phyloP scores from a whole-genome alignment of 176 grass and related monocot species.

The Cymbopogon citratus region DNA sequence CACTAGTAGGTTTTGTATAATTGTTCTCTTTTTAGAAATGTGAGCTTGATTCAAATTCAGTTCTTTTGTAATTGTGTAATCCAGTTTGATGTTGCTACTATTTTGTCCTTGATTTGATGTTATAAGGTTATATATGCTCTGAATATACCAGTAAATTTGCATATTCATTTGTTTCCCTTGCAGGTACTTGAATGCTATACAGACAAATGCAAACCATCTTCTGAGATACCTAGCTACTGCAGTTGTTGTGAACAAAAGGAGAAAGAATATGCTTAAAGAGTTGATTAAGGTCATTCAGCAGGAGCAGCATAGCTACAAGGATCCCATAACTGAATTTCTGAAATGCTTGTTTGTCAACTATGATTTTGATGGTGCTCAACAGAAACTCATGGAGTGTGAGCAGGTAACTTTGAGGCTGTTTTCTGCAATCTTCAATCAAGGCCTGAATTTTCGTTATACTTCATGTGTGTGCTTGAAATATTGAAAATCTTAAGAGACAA shows the following conservation, averaged over 20 bases:
- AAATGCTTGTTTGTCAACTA: slow-evolving; percentile 85
- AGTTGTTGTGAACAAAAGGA: too few species aligned
- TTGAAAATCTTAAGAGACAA: background rate
- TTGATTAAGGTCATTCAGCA: too few species aligned
- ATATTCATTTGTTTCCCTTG: background rate
- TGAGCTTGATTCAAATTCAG: background rate
- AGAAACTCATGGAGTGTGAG: slow-evolving; percentile 83
- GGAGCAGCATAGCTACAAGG: too few species aligned
- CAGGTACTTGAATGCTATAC: too few species aligned
- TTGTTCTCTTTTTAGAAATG: background rate
- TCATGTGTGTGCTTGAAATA: background rate
- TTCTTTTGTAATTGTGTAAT: background rate
- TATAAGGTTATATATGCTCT: background rate
- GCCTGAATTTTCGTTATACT: background rate
- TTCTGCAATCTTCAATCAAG: background rate
- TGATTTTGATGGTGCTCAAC: slow-evolving; percentile 92
- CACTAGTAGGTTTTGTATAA: background rate
- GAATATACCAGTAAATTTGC: background rate
- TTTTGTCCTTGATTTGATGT: background rate
- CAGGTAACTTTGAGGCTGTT: slow-evolving; percentile 43
- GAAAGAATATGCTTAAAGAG: too few species aligned
- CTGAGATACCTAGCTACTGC: too few species aligned
- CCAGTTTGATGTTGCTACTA: background rate
- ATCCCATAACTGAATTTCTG: too few species aligned
- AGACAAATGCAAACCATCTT: too few species aligned